Base-by-base conservation (phyloP, 1,139 yeast species). In the Eremothecium gossypii region DNA sequence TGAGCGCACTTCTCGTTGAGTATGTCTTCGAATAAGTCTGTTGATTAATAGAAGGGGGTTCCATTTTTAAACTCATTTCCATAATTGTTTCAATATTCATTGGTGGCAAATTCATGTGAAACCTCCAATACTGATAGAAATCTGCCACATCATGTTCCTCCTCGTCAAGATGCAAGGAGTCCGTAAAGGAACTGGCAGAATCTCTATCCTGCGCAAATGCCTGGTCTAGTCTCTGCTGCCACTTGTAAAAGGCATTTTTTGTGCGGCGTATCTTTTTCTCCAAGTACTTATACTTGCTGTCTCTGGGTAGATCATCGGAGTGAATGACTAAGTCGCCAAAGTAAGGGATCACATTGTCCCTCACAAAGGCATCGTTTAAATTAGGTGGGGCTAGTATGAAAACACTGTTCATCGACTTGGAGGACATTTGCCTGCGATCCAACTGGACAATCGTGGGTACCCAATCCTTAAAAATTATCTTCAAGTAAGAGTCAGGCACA, bases 401-500 rank as follows among this genome's bases (percentile, higher is more conserved):
- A 10, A 60, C 63, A 42, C 70, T 65, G 45, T 67, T 70, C 33
- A 68, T 67, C 23, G 76, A 68, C 39, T 71, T 70, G 27, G 77
- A 70, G 23, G 76, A 68, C 63, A 83, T 69, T 41, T 79, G 73
- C 50, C 95, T 73, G 55, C 94, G 71, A 51, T 86, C 95, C 37
- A 89, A 69, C 58, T 89, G 97, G 63, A 84, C 86, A 26, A 87
- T 79, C 23, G 91, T 95, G 1, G 95, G 95, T 0, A 94, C 86
- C 97, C 97, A 91, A 54, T 84, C 95, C 45, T 79, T 79, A 40
- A 80, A 76, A 36, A 87, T 76, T 5, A 77, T 67, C 47, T 76
- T 78, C 42, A 85, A 65, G 40, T 76, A 70, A 31, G 74, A 76
- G 11, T 72, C 69, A 9, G 84, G 75, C 3, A 89, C 85, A 44